Conservation (phyloP, 2,329 filamentous ascomycete species). For the Phialocephala subalpina region DNA sequence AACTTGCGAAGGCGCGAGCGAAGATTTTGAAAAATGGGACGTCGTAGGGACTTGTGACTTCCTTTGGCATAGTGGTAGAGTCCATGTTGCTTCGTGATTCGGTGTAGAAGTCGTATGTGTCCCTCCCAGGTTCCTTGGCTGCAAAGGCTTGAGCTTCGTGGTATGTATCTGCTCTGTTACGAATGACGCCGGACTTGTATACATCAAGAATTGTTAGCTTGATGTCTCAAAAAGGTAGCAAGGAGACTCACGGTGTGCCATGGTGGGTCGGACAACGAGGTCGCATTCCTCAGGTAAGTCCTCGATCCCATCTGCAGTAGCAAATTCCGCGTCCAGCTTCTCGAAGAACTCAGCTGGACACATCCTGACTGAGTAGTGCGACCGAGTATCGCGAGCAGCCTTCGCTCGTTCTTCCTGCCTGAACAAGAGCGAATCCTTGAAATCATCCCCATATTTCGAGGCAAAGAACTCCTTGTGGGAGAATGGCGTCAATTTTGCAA, state of each 20-base stretch:
- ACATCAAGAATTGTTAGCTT: conserved; percentile 41
- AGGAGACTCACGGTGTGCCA: conserved; percentile 46
- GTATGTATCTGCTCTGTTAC: conserved; percentile 39
- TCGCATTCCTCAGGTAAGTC: conserved; percentile 50
- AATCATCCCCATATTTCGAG: conserved; percentile 44
- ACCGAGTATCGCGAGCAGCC: conserved; percentile 47
- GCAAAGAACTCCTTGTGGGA: conserved; percentile 49
- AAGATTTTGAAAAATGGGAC: conserved; percentile 45
- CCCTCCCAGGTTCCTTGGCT: conserved; percentile 47
- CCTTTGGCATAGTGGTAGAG: conserved; percentile 35
- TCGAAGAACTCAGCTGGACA: conserved; percentile 49
- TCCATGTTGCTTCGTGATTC: conserved; percentile 46
- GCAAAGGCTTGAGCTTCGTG: conserved; percentile 49
- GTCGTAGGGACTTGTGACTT: conserved; percentile 45
- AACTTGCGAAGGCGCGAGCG: conserved; percentile 43
- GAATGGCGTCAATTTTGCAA: conserved; percentile 49
- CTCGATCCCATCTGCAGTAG: conserved; percentile 39
- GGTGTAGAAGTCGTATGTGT: conserved; percentile 52
- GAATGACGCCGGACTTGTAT: conserved; percentile 55
- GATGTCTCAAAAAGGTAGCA: background rate
- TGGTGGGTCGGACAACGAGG: conserved; percentile 48
- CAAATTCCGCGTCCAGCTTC: conserved; percentile 43
- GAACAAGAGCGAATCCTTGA: conserved; percentile 48
- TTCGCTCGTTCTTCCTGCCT: conserved; percentile 50
- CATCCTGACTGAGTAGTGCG: conserved; percentile 47